Evolutionary conservation across 75 land plant species (phyloP), one percentile per base, ranked within the genome.

Genomic region (Picea sitchensis): DNA sequence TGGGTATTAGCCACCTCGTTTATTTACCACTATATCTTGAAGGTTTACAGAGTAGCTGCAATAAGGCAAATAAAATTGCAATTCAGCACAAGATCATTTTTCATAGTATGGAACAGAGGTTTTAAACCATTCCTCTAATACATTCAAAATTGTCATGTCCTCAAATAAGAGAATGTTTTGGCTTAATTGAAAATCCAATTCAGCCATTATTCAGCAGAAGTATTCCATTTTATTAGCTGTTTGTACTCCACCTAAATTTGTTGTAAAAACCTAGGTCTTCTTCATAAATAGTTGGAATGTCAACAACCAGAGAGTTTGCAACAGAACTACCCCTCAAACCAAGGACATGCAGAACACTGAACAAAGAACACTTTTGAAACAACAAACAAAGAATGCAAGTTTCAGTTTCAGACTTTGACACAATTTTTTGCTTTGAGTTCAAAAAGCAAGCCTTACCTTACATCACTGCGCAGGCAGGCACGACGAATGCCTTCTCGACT

Each of bases 401-500:
- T 41, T 71, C 4, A 32, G 23, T 71, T 71, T 71, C 73, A 41
- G 38, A 71, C 3, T 20, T 41, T 18, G 51, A 36, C 73, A 71
- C 0, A 11, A 17, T 71, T 44, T 15, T 44, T 71, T 71, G 12
- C 47, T 71, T 71, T 44, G 9, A 7, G 54, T 38, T 47, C 51
- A 41, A 36, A 71, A 32, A 12, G 23, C 51, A 18, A n/a, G 23
- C 18, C 3, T 20, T 71, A 85, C 82, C 80, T 80, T 26, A 90
- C 63, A 41, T 95, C 91, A 51, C 83, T 82, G 5, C 99, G 87
- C 86, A 97, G 79, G 81, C 99, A 97, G 23, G 95, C 99, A 69
- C 98, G 86, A 11, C 99, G 93, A 77, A 95, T 91, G 34, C 98
- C 99, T 80, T 97, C 99, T n/a, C 99, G 91, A 58, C 98, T 97